These are phyloP conservation scores for Onygenales sp. DNA, from an alignment of 2,329 filamentous ascomycete genomes.

Conservation along the genomic window DNA sequence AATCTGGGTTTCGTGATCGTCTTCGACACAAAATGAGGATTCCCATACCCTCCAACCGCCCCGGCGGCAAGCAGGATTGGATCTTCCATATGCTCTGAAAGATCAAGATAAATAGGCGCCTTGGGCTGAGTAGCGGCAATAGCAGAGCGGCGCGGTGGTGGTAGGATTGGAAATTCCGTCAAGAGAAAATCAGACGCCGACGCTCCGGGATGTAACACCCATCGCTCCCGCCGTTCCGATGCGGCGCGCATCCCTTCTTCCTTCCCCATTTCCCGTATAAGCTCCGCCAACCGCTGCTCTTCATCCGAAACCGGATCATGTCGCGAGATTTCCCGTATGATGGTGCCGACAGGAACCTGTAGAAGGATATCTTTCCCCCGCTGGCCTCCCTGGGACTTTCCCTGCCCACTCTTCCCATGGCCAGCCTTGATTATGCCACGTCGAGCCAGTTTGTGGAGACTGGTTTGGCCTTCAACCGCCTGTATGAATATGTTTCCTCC, in stretches of 20 bases:
- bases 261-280: conserved; percentile 25
- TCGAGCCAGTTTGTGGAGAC: conserved; percentile 80
- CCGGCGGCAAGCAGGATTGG: conserved; percentile 82
- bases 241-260: conserved; percentile 33
- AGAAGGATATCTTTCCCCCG: conserved; percentile 81
- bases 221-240: conserved; percentile 55
- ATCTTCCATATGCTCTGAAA: conserved; percentile 66
- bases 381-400: conserved; percentile 50
- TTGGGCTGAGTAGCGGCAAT: conserved; percentile 59
- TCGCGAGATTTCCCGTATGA: conserved; percentile 72
- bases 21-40: conserved; percentile 81
- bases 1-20: conserved; percentile 70
- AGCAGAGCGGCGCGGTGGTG: conserved; percentile 46
- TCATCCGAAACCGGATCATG: conserved; percentile 69
- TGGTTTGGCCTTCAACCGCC: conserved; percentile 82
- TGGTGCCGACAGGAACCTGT: conserved; percentile 84
- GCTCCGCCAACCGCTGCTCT: conserved; percentile 24
- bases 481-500: conserved; percentile 94
- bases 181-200: conserved; percentile 59
- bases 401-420: conserved; percentile 38
- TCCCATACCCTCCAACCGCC: conserved; percentile 81
- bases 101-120: conserved; percentile 62
- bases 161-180: conserved; percentile 49
- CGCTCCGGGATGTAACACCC: conserved; percentile 76
- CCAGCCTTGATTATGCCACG: conserved; percentile 50